phyloP scores from a whole-genome alignment of 352 stramenopile species.

The Phytophthora pistaciae region DNA sequence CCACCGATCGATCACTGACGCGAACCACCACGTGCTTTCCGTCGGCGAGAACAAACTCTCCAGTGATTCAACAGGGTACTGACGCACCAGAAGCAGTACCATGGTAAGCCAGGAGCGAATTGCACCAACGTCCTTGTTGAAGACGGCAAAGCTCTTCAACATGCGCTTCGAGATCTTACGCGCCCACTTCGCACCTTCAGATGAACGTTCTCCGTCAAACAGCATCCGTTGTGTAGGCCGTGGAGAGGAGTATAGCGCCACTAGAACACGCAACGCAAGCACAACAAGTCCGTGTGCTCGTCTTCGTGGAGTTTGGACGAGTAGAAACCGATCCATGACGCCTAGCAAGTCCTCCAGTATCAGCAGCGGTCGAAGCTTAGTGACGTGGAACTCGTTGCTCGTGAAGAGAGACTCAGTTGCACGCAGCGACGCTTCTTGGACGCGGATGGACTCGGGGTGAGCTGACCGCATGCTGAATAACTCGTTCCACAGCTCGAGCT shows the following conservation, averaged over 20 bases:
- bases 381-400: slow-evolving; percentile 45
- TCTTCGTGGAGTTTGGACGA: slow-evolving; percentile 24
- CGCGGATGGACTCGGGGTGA: slow-evolving; percentile 41
- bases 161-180: slow-evolving; percentile 23
- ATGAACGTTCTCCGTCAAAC: slow-evolving; percentile 9
- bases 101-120: slow-evolving; percentile 33
- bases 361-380: slow-evolving; percentile 9
- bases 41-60: slow-evolving; percentile 11
- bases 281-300: slow-evolving; percentile 27
- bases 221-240: slow-evolving; percentile 12
- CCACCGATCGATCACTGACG: slow-evolving; percentile 26
- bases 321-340: slow-evolving; percentile 31
- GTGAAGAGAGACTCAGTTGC: slow-evolving; percentile 40
- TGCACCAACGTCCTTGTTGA: slow-evolving; percentile 12
- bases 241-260: slow-evolving; percentile 25
- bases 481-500: slow-evolving; percentile 40
- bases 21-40: slow-evolving; percentile 24
- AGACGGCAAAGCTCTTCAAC: slow-evolving; percentile 25
- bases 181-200: slow-evolving; percentile 16
- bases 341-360: slow-evolving; percentile 35
- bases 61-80: slow-evolving; percentile 12
- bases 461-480: slow-evolving; percentile 38
- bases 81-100: slow-evolving; percentile 24
- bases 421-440: slow-evolving; percentile 43
- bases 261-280: slow-evolving; percentile 22